Percentiles rank a stretch among this genome's conserved stretches.
These are phyloP conservation scores for Hysterium pulicare DNA, from an alignment of 2,329 filamentous ascomycete genomes.

Conservation along the genomic window DNA sequence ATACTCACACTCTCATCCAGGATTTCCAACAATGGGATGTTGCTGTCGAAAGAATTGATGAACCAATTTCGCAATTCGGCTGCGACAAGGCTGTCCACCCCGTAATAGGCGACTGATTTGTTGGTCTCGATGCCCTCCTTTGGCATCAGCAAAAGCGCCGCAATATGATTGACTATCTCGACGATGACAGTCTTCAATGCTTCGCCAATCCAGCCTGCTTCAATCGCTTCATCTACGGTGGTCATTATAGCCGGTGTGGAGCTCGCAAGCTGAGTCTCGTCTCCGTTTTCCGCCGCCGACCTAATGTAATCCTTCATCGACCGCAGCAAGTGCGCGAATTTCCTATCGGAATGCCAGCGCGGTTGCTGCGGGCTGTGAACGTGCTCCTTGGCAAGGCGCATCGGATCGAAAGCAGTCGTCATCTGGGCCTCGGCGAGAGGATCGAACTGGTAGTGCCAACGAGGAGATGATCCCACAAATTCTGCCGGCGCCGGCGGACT, in stretches of 20 bases:
- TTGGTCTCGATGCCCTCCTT: background rate
- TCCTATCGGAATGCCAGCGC: background rate
- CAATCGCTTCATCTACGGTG: background rate
- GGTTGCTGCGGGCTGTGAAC: background rate
- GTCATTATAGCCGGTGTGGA: background rate
- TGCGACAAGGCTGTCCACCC: background rate
- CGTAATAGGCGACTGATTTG: background rate
- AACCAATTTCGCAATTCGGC: background rate
- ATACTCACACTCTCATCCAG: too few species aligned
- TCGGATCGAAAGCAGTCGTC: conserved; percentile 1
- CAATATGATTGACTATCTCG: background rate
- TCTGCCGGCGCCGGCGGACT: too few species aligned
- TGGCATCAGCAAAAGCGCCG: background rate
- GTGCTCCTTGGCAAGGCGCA: background rate
- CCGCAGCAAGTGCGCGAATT: too few species aligned
- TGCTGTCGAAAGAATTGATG: background rate
- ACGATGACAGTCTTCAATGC: background rate
- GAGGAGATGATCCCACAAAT: background rate
- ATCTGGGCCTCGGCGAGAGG: conserved; percentile 1
- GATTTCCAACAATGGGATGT: too few species aligned
- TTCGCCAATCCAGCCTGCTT: background rate
- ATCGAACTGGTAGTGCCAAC: background rate
- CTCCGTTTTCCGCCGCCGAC: too few species aligned
- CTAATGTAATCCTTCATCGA: background rate
- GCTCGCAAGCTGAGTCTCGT: background rate